Evolutionary conservation across 164 flowering plant genomes (phyloP), one percentile per base, ranked within the genome.

Genomic region (Piper longum): DNA sequence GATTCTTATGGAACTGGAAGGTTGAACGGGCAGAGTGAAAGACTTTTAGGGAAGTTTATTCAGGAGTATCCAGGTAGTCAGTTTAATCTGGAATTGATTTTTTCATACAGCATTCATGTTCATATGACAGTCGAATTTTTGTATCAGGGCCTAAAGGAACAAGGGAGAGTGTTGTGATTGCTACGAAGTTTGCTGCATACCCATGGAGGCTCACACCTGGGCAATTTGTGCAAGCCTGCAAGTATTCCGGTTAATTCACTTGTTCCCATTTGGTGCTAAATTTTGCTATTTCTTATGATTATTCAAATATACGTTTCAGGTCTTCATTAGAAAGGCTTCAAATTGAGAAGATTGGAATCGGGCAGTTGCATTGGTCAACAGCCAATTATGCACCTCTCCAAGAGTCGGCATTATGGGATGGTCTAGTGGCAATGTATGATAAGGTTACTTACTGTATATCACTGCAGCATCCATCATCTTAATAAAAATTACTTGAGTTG

Each of bases 371-470:
- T 64, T 92, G 98, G 98, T 92, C 98, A 43, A 89, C 96, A 12
- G 91, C 96, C 70, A 92, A 92, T 67, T 92, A 92, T 77, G 96
- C 95, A 62, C 98, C 96, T 66, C 69, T 82, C 17, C 96, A 89
- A 71, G 98, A 89, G 73, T 72, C 61, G 61, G 96, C 96, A 67
- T 93, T 89, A 45, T 92, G 98, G 98, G 90, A 85, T 79, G 98
- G 98, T 67, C 82, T 92, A 75, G 98, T 88, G 67, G 95, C 96
- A 82, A 92, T 89, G 98, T 86, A 92, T 75, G 96, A 92, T 70
- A 82, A 92, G 98, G 96, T 86, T 80, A 81, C 72, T 61, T 57
- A 57, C 41, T 41, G 11, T 26, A 26, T 41, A 9, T 26, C 41
- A 26, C 36, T 57, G 11, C 4, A 56, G 54, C 70, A 55, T 67